Conservation (phyloP, 1,139 yeast species). For the Blastobotrys petasosporus region DNA sequence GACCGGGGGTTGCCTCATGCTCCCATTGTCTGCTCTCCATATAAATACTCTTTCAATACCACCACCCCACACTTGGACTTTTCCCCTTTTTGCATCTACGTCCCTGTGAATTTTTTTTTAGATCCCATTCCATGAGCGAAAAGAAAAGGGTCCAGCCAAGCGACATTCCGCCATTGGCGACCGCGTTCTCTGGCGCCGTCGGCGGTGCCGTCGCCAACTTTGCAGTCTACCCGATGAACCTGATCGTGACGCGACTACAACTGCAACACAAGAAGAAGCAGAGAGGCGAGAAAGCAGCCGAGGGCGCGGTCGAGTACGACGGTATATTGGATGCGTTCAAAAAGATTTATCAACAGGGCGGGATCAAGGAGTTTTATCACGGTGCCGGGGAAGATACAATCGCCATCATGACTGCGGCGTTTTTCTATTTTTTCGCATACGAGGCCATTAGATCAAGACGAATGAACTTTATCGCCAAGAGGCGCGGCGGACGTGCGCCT, state of each 20-base stretch:
- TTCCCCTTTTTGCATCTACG: neutral
- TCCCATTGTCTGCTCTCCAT: too few relatives aligned
- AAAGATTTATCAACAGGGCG: constrained; percentile 50
- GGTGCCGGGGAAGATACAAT: constrained; percentile 43
- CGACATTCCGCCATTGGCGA: constrained; percentile 40
- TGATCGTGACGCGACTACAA: constrained; percentile 68
- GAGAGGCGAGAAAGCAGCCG: constrained; percentile 11
- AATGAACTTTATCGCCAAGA: constrained; percentile 75
- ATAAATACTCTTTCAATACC: too few relatives aligned
- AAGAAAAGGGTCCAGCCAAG: constrained; percentile 19
- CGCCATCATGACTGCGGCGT: constrained; percentile 32
- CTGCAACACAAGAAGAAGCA: constrained; percentile 42
- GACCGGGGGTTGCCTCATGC: too few relatives aligned
- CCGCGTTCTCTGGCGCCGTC: constrained; percentile 71
- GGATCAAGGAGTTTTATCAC: constrained; percentile 56
- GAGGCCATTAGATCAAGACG: constrained; percentile 76
- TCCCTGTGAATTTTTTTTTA: neutral
- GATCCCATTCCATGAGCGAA: neutral
- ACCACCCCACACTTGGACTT: too few relatives aligned
- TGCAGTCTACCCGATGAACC: constrained; percentile 66
- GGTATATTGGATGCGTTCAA: constrained; percentile 54
- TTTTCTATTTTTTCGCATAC: constrained; percentile 65
- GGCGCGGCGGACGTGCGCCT: constrained; percentile 56
- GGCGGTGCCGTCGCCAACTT: constrained; percentile 76
- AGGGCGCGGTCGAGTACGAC: constrained; percentile 35